Evolutionary conservation across 768 basidiomycete genomes (phyloP).

Genomic region (Clavaria fumosa): DNA sequence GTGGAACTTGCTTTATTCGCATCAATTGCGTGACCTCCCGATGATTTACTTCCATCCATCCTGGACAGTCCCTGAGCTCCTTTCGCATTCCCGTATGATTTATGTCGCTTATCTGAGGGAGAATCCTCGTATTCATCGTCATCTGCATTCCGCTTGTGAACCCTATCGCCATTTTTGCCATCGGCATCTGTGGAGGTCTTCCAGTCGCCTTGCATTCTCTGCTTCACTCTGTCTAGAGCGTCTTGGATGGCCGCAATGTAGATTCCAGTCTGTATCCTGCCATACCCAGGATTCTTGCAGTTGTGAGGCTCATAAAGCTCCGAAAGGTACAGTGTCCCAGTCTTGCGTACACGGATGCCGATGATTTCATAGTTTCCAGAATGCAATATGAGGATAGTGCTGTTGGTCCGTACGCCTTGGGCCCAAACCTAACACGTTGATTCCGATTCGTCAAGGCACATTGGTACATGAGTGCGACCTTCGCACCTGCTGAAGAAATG

Average conservation of each 20-base stretch:
- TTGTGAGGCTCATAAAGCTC: slow-evolving; percentile 1
- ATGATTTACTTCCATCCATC: no score
- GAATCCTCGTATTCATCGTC: no score
- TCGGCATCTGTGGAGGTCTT: no score
- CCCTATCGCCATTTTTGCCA: no score
- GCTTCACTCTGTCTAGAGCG: slow-evolving; percentile 1
- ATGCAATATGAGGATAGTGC: slow-evolving; percentile 2
- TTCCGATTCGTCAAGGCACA: background rate
- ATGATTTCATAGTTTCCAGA: slow-evolving; percentile 3
- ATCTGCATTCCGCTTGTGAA: no score
- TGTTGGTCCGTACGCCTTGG: background rate
- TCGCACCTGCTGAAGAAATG: background rate
- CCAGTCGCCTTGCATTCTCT: no score
- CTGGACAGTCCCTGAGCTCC: no score
- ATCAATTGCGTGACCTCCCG: no score
- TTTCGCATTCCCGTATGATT: no score
- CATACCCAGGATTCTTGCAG: slow-evolving; percentile 1
- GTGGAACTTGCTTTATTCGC: no score
- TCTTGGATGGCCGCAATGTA: slow-evolving; percentile 5
- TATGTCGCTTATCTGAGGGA: no score
- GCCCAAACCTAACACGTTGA: slow-evolving; percentile 4
- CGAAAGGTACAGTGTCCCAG: slow-evolving; percentile 5
- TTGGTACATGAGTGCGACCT: background rate
- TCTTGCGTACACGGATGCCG: slow-evolving; percentile 1
- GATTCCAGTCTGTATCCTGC: slow-evolving; percentile 5